Evolutionary conservation across 2,329 filamentous ascomycete species (phyloP), one percentile per base, ranked within the genome.

Genomic region (Aspergillus sp.): DNA sequence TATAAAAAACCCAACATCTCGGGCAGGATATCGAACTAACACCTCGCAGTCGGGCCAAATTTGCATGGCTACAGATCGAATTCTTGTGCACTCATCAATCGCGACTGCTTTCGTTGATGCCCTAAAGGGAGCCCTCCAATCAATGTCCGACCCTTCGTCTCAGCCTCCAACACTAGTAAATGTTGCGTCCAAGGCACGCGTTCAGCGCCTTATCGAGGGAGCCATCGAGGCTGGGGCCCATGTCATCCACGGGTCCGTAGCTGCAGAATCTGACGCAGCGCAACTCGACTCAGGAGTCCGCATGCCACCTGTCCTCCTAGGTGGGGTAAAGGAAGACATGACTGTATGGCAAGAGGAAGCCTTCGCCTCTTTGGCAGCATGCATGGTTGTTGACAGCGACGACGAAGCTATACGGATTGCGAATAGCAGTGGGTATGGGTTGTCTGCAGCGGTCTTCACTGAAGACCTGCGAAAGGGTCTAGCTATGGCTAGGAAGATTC

Each of bases 61-160:
- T 43, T 95, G 91, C 79, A 93, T 95, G 90, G 81, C 83, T 23
- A 93, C 90, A 0, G 90, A 95, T 74, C 82, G 87, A 17, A 87
- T 93, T 56, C 70, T 87, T 23, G 81, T 87, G n/a, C 80, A 86
- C 70, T 77, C 77, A 50, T 77, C 75, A 40, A 78, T 88, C 60
- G 76, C 78, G 45, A 70, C 75, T 5, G 68, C 78, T 3, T 88
- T 88, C 70, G 77, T 75, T n/a, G 68, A 75, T 12, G 79, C 78
- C 0, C 74, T 85, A 19, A 77, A 80, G 56, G 69, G 57, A 1
- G 77, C 77, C 3, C 69, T 79, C 0, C 68, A 25, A 62, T 76
- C 40, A 66, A 78, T 51, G 62, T 31, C 68, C 0, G 63, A 67
- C 11, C 40, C 69, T n/a, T 59, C 71, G 2, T 70, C 73, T 37